Base-by-base conservation (phyloP, 2,329 filamentous ascomycete genomes). In the Neobulgaria alba region DNA sequence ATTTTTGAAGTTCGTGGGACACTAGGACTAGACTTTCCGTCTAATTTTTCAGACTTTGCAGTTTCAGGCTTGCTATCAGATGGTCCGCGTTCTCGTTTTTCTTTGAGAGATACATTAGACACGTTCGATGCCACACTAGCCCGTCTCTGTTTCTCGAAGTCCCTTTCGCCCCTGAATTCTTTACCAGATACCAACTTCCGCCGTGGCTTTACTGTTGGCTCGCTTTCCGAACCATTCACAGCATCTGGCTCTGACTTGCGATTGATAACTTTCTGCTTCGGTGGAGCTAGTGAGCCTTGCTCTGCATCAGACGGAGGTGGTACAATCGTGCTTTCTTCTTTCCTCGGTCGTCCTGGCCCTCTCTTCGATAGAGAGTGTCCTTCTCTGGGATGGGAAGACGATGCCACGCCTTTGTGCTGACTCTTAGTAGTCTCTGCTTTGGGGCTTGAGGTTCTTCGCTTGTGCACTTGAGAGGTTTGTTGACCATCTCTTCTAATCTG, bases 171-270 rank as follows among this genome's bases (percentile, higher is more conserved):
- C 46, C 76, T 74, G 29, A 79, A 59, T 42, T 81, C 77, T 38
- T 71, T 72, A 26, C 77, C 77, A 1, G 77, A 81, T 15, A 82
- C 67, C 9, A 82, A 66, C 54, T 80, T 82, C 29, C 75, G 67
- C 17, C 77, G 64, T 2, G 77, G 76, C 54, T 80, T 82, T 16
- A 67, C 57, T 7, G 71, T 2, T 9, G 50, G 48, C 69, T 76
- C 53, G 73, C 73, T 57, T 18, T 59, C 56, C 23, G 55, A 23
- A 0, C 72, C 75, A 5, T 66, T 61, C 2, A 62, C 66, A 10
- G 68, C 65, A 35, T 81, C 77, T 0, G 72, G 67, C 38, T 81
- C 77, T 1, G 66, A 58, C 34, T 70, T 68, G 49, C 71, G 76
- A 4, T 67, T 53, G 53, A 75, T 79, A 31, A 60, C 47, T 10